Evolutionary conservation across 345 rosid species (phyloP).

Genomic region (Hirschfeldia incana): DNA sequence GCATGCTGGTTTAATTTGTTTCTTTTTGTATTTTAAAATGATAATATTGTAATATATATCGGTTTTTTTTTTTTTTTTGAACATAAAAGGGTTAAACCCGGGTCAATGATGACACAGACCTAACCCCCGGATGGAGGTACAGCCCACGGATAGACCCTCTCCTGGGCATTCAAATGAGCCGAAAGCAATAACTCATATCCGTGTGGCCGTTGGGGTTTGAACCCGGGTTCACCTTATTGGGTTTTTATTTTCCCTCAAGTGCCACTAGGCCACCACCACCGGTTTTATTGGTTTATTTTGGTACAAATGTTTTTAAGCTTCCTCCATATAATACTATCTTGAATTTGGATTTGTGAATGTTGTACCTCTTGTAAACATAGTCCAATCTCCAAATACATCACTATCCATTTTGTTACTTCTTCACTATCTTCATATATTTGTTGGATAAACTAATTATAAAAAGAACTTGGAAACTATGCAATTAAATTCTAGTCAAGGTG

Average conservation of each 20-base stretch:
- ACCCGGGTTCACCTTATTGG: too few relatives aligned
- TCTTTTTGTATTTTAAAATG: neutral
- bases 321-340: neutral
- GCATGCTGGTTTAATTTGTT: neutral
- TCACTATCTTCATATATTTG: neutral
- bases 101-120: too few relatives aligned
- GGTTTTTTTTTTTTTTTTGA: neutral
- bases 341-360: neutral
- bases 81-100: too few relatives aligned
- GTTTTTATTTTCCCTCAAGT: too few relatives aligned
- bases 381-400: neutral
- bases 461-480: neutral
- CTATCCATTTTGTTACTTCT: neutral
- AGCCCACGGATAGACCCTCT: too few relatives aligned
- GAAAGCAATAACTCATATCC: too few relatives aligned
- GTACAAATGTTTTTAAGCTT: neutral
- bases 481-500: conserved; percentile 5
- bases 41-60: neutral
- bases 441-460: neutral
- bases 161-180: too few relatives aligned
- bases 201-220: too few relatives aligned
- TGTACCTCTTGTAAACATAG: neutral
- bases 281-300: neutral
- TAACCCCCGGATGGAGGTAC: too few relatives aligned
- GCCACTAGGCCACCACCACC: too few relatives aligned